phyloP scores from a whole-genome alignment of 2,329 filamentous ascomycete species.

The Fusarium metavorans region DNA sequence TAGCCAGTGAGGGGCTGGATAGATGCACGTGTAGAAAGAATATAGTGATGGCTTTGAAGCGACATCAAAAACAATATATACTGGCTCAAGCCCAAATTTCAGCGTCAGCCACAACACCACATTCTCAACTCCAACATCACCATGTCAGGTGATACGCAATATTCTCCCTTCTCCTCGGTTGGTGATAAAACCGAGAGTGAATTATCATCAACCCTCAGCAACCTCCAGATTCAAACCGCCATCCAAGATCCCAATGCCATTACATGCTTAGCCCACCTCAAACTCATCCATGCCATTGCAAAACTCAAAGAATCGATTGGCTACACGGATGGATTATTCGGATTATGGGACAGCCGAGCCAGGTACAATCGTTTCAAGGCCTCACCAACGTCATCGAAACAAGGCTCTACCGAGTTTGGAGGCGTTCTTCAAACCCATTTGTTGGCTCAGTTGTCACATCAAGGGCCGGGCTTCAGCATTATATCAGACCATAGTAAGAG shows the following conservation, averaged over 20 bases:
- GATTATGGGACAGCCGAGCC: conserved; percentile 60
- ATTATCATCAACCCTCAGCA: not conserved
- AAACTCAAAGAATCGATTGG: conserved; percentile 70
- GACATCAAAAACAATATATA: no score
- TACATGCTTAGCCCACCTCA: conserved; percentile 63
- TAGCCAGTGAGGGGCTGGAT: not conserved
- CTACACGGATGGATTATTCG: conserved; percentile 69
- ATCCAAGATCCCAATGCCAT: not conserved
- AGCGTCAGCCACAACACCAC: not conserved
- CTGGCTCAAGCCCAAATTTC: not conserved
- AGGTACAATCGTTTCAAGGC: not conserved
- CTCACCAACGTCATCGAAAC: not conserved
- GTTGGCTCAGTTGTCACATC: not conserved
- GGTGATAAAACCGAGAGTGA: not conserved
- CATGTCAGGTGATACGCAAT: not conserved
- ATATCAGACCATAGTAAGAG: conserved; percentile 7
- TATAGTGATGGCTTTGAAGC: no score
- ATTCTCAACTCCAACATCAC: not conserved
- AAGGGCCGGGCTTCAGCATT: not conserved
- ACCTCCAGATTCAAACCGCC: not conserved
- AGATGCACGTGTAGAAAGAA: not conserved
- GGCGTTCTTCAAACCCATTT: not conserved
- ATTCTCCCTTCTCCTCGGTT: not conserved
- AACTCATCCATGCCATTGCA: conserved; percentile 72
- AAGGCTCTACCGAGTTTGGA: not conserved